phyloP scores from a whole-genome alignment of 225 moss, liverwort and hornwort genomes.

The Polytrichum formosum region DNA sequence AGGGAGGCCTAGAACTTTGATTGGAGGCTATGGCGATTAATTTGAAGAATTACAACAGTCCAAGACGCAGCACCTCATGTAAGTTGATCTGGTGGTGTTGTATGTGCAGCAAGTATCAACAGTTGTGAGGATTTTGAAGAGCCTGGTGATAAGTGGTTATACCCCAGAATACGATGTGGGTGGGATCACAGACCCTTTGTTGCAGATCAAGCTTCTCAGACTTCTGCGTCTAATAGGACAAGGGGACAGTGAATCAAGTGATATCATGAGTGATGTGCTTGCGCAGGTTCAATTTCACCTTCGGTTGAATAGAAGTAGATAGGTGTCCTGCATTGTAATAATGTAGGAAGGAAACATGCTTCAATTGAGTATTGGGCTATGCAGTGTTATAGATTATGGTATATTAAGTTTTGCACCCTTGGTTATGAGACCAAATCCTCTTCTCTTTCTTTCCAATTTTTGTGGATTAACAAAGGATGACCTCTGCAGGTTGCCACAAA shows the following conservation, averaged over 20 bases:
- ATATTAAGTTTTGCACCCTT: background rate
- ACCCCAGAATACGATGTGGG: constrained; percentile 85
- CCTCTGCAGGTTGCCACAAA: constrained; percentile 85
- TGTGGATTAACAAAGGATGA: constrained; percentile 9
- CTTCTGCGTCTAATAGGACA: constrained; percentile 73
- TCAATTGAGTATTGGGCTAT: background rate
- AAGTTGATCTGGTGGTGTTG: constrained; percentile 10
- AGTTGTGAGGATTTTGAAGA: constrained; percentile 78
- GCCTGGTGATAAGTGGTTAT: constrained; percentile 82
- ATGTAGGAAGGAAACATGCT: background rate
- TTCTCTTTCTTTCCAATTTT: background rate
- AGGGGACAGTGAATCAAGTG: constrained; percentile 88
- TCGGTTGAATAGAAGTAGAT: background rate
- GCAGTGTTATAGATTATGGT: background rate
- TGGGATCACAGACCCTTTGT: constrained; percentile 82
- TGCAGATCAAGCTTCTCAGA: constrained; percentile 84
- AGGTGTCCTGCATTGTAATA: no score
- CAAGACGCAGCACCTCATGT: no score
- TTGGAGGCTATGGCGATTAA: no score
- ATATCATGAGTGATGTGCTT: constrained; percentile 96
- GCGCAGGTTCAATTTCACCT: constrained; percentile 55
- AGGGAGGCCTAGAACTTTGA: no score
- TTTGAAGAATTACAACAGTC: no score
- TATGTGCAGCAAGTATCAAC: constrained; percentile 83
- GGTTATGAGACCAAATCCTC: background rate